These are phyloP conservation scores for Alternaria alternata DNA, from an alignment of 2,329 filamentous ascomycete species.

Conservation along the genomic window DNA sequence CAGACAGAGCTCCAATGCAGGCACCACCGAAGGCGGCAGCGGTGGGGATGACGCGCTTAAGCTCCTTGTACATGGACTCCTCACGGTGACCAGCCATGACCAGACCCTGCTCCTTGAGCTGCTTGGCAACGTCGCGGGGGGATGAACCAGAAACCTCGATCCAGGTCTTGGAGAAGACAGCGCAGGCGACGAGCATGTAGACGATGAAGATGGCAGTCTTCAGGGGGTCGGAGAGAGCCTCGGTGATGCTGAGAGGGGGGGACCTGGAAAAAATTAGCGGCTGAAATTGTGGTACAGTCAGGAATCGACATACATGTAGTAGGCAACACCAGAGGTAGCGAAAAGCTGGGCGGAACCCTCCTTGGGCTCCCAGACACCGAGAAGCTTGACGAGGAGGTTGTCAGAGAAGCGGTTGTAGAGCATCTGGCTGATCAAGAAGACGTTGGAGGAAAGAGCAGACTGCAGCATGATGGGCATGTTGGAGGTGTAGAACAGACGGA, in stretches of 20 bases:
- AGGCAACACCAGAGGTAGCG: constrained; percentile 90
- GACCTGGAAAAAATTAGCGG: constrained; percentile 58
- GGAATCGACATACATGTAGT: constrained; percentile 77
- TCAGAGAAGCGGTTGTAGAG: constrained; percentile 98
- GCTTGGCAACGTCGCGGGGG: constrained; percentile 98
- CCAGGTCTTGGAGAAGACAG: constrained; percentile 99
- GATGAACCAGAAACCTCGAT: constrained; percentile 98
- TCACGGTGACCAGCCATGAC: constrained; percentile 99
- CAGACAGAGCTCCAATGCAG: constrained; percentile 96
- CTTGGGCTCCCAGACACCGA: constrained; percentile 98
- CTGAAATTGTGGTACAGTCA: background rate
- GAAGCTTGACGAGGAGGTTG: constrained; percentile 95
- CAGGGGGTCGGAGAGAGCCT: constrained; percentile 94
- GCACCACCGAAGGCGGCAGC: constrained; percentile 98
- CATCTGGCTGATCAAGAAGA: constrained; percentile 99
- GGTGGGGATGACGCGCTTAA: constrained; percentile 98
- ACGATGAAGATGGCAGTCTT: constrained; percentile 94
- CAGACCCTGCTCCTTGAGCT: constrained; percentile 98
- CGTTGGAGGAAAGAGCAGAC: constrained; percentile 96
- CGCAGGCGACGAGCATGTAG: constrained; percentile 98
- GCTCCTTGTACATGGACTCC: constrained; percentile 99
- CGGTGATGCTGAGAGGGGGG: constrained; percentile 95
- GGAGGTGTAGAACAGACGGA: constrained; percentile 99
- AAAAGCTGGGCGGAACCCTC: constrained; percentile 96
- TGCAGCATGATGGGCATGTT: constrained; percentile 99